These are phyloP conservation scores for Plenodomus tracheiphilus DNA, from an alignment of 2,329 filamentous ascomycete species.

Conservation along the genomic window DNA sequence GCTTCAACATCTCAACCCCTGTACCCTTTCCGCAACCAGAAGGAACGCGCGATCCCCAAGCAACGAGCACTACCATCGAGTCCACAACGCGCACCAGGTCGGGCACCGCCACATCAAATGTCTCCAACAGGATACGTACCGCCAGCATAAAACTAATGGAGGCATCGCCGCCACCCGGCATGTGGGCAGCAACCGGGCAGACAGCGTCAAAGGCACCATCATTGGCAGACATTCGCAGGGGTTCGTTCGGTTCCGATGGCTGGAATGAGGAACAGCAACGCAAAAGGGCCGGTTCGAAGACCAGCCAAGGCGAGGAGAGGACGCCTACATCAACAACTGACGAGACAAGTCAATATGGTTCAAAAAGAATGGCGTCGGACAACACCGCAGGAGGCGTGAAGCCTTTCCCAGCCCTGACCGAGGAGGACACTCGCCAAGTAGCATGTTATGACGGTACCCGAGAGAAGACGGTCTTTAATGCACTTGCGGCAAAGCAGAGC, in stretches of 20 bases:
- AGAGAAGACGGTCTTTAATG: slow-evolving; percentile 12
- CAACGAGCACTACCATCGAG: slow-evolving; percentile 13
- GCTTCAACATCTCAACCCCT: slow-evolving; percentile 24
- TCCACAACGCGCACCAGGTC: slow-evolving; percentile 27
- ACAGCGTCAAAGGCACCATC: slow-evolving; percentile 48
- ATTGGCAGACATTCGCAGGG: slow-evolving; percentile 47
- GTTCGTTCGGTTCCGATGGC: slow-evolving; percentile 39
- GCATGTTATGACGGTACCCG: slow-evolving; percentile 2
- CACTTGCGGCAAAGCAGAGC: slow-evolving; percentile 17
- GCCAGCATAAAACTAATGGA: slow-evolving; percentile 46
- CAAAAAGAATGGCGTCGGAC: slow-evolving; percentile 14
- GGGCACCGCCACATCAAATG: slow-evolving; percentile 37
- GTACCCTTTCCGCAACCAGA: slow-evolving; percentile 34
- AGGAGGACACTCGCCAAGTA: slow-evolving; percentile 23
- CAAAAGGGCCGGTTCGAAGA: slow-evolving; percentile 26
- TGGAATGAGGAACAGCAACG: slow-evolving; percentile 38
- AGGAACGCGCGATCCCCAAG: slow-evolving; percentile 11
- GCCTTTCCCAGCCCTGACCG: slow-evolving; percentile 36
- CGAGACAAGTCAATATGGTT: not conserved
- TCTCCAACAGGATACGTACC: slow-evolving; percentile 37
- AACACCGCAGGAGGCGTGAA: slow-evolving; percentile 20
- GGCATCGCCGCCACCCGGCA: slow-evolving; percentile 44
- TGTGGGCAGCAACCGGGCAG: slow-evolving; percentile 51
- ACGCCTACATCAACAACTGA: slow-evolving; percentile 7
- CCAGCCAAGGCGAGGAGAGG: slow-evolving; percentile 28